Conservation (phyloP, 2,329 filamentous ascomycete species). For the Fusarium coicis region DNA sequence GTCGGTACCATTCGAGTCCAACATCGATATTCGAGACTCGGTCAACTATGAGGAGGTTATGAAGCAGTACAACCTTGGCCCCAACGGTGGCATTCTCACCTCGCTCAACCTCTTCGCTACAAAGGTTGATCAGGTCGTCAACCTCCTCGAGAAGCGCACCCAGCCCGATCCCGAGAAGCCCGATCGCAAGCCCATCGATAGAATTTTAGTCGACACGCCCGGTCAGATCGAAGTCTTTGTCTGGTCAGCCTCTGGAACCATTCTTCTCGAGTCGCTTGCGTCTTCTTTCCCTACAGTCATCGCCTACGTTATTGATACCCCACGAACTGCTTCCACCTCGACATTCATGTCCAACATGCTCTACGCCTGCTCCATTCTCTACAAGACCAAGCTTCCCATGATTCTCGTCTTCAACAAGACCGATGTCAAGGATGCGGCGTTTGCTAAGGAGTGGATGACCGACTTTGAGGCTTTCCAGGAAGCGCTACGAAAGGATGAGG, state of each 20-base stretch:
- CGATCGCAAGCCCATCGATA: constrained; percentile 73
- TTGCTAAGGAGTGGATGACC: constrained; percentile 99
- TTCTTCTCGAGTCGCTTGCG: constrained; percentile 90
- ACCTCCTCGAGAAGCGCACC: constrained; percentile 88
- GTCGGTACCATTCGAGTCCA: constrained; percentile 92
- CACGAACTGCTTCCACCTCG: constrained; percentile 88
- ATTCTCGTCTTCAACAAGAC: constrained; percentile 99
- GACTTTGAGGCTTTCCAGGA: constrained; percentile 97
- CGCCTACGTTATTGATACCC: constrained; percentile 97
- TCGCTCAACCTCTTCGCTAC: constrained; percentile 96
- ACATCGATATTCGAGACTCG: constrained; percentile 98
- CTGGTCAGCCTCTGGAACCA: constrained; percentile 95
- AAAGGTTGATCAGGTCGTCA: constrained; percentile 95
- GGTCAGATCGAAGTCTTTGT: constrained; percentile 99
- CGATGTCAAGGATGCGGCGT: constrained; percentile 89
- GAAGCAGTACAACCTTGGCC: constrained; percentile 98
- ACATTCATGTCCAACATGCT: constrained; percentile 99
- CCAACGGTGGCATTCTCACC: constrained; percentile 96
- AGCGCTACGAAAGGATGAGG: constrained; percentile 83
- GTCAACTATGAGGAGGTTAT: constrained; percentile 99
- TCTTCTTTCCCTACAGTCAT: constrained; percentile 96
- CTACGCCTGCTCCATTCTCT: constrained; percentile 97
- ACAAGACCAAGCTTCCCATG: constrained; percentile 99
- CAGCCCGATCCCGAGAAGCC: constrained; percentile 69
- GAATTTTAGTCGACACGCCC: constrained; percentile 94